phyloP scores from a whole-genome alignment of 495 filamentous ascomycete species.

The Penicillium coprophilum region DNA sequence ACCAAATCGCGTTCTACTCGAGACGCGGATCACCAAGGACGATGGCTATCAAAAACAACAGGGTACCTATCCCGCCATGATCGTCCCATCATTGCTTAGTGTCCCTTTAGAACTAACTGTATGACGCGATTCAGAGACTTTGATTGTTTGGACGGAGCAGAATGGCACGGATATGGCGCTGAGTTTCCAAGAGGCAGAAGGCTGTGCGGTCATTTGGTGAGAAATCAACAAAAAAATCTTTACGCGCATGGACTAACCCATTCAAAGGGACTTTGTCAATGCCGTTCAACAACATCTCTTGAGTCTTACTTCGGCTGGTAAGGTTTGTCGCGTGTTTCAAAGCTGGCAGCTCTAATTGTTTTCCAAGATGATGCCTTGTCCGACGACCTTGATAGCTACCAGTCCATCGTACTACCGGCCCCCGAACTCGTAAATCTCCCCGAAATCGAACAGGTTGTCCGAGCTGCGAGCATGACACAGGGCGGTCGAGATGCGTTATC shows the following conservation, averaged over 20 bases:
- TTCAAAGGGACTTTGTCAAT: conserved; percentile 85
- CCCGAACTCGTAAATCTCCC: conserved; percentile 75
- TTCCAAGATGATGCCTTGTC: conserved; percentile 79
- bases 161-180: conserved; percentile 93
- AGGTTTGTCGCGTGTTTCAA: conserved; percentile 8
- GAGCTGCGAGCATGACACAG: conserved; percentile 68
- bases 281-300: conserved; percentile 71
- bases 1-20: conserved; percentile 74
- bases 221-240: conserved; percentile 17
- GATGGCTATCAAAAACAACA: conserved; percentile 99
- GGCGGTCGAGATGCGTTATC: conserved; percentile 83
- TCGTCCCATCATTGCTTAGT: conserved; percentile 13
- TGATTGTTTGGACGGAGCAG: conserved; percentile 95
- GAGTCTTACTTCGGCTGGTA: conserved; percentile 53
- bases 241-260: conserved; percentile 12
- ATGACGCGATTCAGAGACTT: conserved; percentile 64
- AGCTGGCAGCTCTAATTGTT: conserved; percentile 6
- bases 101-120: conserved; percentile 24
- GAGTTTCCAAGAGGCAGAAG: conserved; percentile 97
- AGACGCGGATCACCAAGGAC: conserved; percentile 86
- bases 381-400: conserved; percentile 76
- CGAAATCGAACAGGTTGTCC: conserved; percentile 81
- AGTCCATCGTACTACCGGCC: conserved; percentile 70
- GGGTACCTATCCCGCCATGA: conserved; percentile 55
- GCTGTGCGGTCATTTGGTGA: conserved; percentile 89